Base-by-base conservation (phyloP, 2,329 filamentous ascomycete genomes). In the Mycosphaerella sp. region DNA sequence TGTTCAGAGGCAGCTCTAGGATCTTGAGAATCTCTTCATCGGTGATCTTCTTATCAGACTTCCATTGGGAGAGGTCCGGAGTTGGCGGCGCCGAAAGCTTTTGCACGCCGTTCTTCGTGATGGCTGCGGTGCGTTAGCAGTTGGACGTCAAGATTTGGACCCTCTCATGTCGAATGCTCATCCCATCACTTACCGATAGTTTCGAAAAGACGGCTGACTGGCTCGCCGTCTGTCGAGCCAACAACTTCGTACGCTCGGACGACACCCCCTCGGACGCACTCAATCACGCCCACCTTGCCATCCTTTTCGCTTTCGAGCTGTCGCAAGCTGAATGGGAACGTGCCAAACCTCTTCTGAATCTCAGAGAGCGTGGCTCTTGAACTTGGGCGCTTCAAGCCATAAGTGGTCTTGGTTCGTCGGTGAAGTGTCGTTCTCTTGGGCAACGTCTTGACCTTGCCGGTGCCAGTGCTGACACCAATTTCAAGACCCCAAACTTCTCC, bases 401-500 rank as follows among this genome's bases (percentile, higher is more conserved):
- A 96, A 58, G 89, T 96, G 64, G 89, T 91, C 63, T 83, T 85
- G 54, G 93, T 97, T 67, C 92, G 87, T 70, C 92, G 89, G 77
- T 97, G 90, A 62, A 98, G 82, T 45, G 93, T 98, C 48, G 93
- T 78, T 61, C 93, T 84, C 74, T 95, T 86, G 68, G 89, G 84
- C 58, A 95, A 79, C 64, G 79, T 85, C 85, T 97, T 98, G 74
- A 95, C 87, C 80, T 98, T 98, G 71, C 93, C 93, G 59, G 83
- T 85, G 61, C 91, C 91, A 66, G 93, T 77, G 74, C 87, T 93
- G 69, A 98, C 83, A 64, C 92, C 92, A 70, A 96, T 84, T 80
- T 98, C 93, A 52, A 98, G 89, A 73, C 93, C 93, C 93, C 93
- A 98, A 58, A 95, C 91, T 72, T 98, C 93, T 63, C 89, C 86